Evolutionary conservation across 768 basidiomycete species (phyloP).

Genomic region (Tulasnella sp.): DNA sequence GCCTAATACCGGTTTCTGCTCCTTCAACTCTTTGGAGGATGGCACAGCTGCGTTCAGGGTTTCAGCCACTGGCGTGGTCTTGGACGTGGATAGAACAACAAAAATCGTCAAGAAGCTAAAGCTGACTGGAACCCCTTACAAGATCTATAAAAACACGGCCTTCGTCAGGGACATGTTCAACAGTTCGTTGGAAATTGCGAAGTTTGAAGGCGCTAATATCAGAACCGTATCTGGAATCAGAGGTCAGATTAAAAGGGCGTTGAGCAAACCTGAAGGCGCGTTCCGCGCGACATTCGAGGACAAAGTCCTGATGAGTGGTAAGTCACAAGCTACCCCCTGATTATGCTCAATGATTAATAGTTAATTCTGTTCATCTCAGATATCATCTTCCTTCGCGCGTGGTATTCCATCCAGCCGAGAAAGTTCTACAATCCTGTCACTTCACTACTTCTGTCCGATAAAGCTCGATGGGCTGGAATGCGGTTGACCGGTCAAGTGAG

Average conservation of each 20-base stretch:
- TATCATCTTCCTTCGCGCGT: constrained; percentile 87
- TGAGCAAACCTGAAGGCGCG: constrained; percentile 88
- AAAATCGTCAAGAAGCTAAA: constrained; percentile 99
- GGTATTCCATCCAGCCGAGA: constrained; percentile 91
- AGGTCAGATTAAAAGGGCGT: constrained; percentile 92
- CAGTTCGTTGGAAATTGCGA: constrained; percentile 85
- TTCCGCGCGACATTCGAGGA: constrained; percentile 98
- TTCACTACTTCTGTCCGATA: constrained; percentile 72
- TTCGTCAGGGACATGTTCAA: constrained; percentile 98
- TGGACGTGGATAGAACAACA: constrained; percentile 82
- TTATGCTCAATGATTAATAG: background rate
- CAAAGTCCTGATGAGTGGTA: constrained; percentile 90
- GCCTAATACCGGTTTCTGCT: constrained; percentile 94
- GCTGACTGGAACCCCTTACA: constrained; percentile 86
- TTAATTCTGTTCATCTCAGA: constrained; percentile 36
- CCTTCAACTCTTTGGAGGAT: constrained; percentile 74
- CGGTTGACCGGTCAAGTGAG: constrained; percentile 88
- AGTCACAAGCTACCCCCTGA: constrained; percentile 26
- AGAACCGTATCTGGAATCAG: constrained; percentile 90
- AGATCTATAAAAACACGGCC: constrained; percentile 98
- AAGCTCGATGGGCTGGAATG: constrained; percentile 85
- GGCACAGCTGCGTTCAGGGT: constrained; percentile 69
- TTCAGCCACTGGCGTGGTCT: constrained; percentile 85
- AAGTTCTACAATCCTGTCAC: constrained; percentile 96
- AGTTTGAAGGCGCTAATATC: constrained; percentile 97